Evolutionary conservation across 345 rosid genomes (phyloP).

Genomic region (Kandelia obovata): DNA sequence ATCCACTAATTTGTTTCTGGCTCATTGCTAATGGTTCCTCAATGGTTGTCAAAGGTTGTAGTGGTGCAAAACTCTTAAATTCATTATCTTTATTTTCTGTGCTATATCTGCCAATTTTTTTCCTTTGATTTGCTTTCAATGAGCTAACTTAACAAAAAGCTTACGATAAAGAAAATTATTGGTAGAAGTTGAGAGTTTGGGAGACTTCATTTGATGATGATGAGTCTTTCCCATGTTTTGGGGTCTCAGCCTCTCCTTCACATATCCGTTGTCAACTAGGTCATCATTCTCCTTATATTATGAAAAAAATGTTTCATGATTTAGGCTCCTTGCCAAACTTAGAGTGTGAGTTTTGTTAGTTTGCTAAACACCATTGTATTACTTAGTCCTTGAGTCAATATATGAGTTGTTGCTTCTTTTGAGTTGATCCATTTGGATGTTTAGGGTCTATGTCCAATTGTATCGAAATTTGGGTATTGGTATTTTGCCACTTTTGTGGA

Average conservation of each 20-base stretch:
- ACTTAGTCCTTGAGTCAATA: not conserved
- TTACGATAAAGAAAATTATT: conserved; percentile 2
- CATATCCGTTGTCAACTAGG: not conserved
- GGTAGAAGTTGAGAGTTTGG: not conserved
- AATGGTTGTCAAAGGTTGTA: too few species aligned
- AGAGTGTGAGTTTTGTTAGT: conserved; percentile 3
- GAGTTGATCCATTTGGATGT: not conserved
- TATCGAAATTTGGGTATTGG: not conserved
- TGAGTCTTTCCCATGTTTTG: not conserved
- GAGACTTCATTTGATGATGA: not conserved
- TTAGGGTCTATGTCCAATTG: not conserved
- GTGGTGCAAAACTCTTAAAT: too few species aligned
- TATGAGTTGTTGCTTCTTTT: not conserved
- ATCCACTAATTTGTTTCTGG: too few species aligned
- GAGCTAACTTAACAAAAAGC: not conserved
- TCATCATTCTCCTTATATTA: not conserved
- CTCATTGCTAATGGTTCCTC: too few species aligned
- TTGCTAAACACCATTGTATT: not conserved
- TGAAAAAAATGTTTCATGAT: not conserved
- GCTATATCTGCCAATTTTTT: too few species aligned
- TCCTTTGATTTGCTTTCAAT: not conserved
- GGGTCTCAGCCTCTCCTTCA: not conserved
- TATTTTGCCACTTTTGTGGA: conserved; percentile 4
- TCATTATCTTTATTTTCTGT: too few species aligned
- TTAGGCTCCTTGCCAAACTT: not conserved